Evolutionary conservation across 2,329 filamentous ascomycete genomes (phyloP), one percentile per base, ranked within the genome.

Genomic region (Fusarium tanahbumbuense): DNA sequence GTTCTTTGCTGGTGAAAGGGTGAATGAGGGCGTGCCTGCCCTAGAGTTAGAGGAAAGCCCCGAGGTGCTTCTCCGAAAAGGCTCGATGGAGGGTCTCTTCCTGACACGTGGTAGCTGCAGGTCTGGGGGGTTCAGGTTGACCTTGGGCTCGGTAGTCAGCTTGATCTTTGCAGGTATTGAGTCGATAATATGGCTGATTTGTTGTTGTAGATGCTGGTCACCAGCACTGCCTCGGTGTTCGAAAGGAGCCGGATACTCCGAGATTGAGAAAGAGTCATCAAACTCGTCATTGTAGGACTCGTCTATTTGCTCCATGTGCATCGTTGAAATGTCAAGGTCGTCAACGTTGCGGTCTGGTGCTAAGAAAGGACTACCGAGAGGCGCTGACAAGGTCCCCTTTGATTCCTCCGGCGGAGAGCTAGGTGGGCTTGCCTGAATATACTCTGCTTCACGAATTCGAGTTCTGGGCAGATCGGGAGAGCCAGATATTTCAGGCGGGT

Each of bases 161-260:
- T 89, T 90, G 73, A 98, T 97, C 67, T 90, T 90, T 32, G 91
- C 91, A 3, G 93, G 93, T 67, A 97, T 92, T 22, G 87, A 91
- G 61, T 89, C 89, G 41, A 97, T 86, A 60, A 97, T 92, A 54
- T 92, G 88, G 75, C 88, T 92, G 50, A 97, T 94, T 76, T 94
- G 93, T 67, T 90, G 88, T 70, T 93, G 92, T 16, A 97, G 84
- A 59, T 93, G 88, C 69, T 93, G 90, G 68, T 91, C 89, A 1
- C 85, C 81, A 55, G 79, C 81, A 58, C 80, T 81, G 7, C 78
- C 76, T 34, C 77, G 73, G 18, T 75, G 76, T 20, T 74, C 62
- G 30, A 73, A 70, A 5, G 73, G 58, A 25, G 70, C 60, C 4
- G 72, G 59, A 25, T 76, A 58, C 56, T 80, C 79, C 1, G 77